Base-by-base conservation (phyloP, 306 rosid genomes). In the Begonia masoniana region DNA sequence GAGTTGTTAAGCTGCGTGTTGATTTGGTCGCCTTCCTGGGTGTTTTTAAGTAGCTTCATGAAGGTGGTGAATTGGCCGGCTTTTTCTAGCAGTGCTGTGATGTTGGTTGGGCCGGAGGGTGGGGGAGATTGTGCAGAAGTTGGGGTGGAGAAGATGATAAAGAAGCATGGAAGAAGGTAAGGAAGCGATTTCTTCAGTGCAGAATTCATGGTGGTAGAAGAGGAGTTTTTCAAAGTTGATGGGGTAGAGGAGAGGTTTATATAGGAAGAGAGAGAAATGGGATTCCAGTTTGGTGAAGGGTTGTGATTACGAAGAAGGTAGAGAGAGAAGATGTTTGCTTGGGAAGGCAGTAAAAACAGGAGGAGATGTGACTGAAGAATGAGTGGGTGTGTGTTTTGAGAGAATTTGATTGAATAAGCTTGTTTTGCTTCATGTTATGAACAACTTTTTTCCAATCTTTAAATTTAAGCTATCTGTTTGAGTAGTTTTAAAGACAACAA, bases 61-160 rank as follows among this genome's bases (percentile, higher is more conserved):
- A 91, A 68, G 31, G 94, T 91, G 43, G 94, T 77, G 88, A 73
- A 91, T 13, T 91, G 99, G 1, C 96, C 96, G 43, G 81, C 99
- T 35, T 86, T 91, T 15, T 86, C 82, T 0, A 91, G 95, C 10
- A 91, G 62, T 5, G 68, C 57, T 9, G 91, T 83, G 53, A 91
- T 72, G 69, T 91, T 80, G 24, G 76, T 61, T 11, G 89, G 89
- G 10, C 81, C 87, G 39, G 95, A 51, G 60, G 94, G 77, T n/a
- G 76, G 76, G 4, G 78, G 70, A 14, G 82, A 15, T 50, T 50
- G 54, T 17, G 55, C 49, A 2, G 65, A 6, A 41, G 65, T 41
- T 11, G 42, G 58, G 45, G 50, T 17, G 21, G 48, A 4, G 51
- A 6, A 21, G 45, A 52, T 24, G 13, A 61, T 8, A 41, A 24